A percentile compares a stretch with the other conserved stretches of the same genome.
These are phyloP conservation scores for Plantago coronopus DNA, from an alignment of 305 asterid species.

Conservation along the genomic window DNA sequence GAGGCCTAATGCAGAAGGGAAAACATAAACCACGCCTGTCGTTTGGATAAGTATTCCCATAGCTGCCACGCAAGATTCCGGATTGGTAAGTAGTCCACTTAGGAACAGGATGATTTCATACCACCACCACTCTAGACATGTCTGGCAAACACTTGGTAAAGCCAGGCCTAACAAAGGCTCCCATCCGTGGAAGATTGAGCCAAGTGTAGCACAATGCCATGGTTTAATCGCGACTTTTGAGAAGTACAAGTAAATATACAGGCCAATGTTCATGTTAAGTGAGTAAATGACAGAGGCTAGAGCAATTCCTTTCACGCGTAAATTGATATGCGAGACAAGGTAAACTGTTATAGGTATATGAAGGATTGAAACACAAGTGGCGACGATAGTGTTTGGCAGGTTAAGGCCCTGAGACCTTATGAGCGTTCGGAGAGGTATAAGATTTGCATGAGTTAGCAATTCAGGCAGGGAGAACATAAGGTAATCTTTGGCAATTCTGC, in stretches of 20 bases:
- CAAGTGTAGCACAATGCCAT: constrained; percentile 48
- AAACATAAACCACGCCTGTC: constrained; percentile 56
- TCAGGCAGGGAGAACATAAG: constrained; percentile 56
- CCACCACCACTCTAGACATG: constrained; percentile 96
- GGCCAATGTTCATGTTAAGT: constrained; percentile 53
- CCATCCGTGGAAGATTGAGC: constrained; percentile 57
- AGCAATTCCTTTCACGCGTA: constrained; percentile 69
- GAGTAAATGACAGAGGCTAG: constrained; percentile 61
- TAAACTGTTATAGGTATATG: constrained; percentile 64
- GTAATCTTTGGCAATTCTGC: constrained; percentile 51
- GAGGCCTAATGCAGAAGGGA: constrained; percentile 58
- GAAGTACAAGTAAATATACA: constrained; percentile 36
- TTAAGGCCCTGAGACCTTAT: constrained; percentile 60
- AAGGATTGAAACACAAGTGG: constrained; percentile 45
- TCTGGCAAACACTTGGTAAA: constrained; percentile 58
- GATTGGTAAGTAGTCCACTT: constrained; percentile 53
- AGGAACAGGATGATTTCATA: constrained; percentile 71
- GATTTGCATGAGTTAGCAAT: constrained; percentile 48
- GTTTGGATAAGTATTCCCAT: constrained; percentile 83
- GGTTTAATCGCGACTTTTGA: constrained; percentile 62
- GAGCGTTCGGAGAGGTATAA: constrained; percentile 57
- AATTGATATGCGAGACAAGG: constrained; percentile 42
- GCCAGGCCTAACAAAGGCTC: constrained; percentile 59
- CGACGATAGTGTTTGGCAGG: constrained; percentile 53
- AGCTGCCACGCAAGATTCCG: constrained; percentile 70